These are phyloP conservation scores for Camelina neglecta DNA, from an alignment of 345 rosid species.

Conservation along the genomic window DNA sequence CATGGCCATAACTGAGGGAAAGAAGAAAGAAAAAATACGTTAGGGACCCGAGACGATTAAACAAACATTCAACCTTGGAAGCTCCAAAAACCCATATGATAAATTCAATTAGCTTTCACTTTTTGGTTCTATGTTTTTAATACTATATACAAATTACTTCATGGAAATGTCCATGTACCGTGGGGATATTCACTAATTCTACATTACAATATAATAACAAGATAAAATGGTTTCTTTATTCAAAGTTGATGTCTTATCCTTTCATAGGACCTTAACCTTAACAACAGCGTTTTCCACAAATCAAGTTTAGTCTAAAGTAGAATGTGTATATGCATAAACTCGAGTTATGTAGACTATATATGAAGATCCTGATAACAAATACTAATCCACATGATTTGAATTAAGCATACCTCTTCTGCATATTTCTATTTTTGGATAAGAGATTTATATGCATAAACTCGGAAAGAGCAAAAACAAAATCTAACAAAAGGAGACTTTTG, in stretches of 20 bases:
- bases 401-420: background rate
- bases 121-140: background rate
- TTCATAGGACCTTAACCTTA: background rate
- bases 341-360: background rate
- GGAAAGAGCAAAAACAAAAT: conserved; percentile 17
- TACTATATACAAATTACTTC: too few relatives aligned
- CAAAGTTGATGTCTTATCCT: background rate
- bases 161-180: conserved; percentile 23
- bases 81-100: conserved; percentile 32
- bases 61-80: conserved; percentile 49
- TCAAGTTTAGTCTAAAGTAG: conserved; percentile 5
- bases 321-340: background rate
- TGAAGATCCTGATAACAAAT: background rate
- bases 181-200: conserved; percentile 14
- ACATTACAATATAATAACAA: background rate
- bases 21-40: background rate
- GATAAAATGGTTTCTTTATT: background rate
- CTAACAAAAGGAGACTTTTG: conserved; percentile 36
- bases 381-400: background rate
- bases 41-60: conserved; percentile 40
- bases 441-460: conserved; percentile 4
- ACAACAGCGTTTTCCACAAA: conserved; percentile 2
- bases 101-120: conserved; percentile 19
- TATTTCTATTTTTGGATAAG: conserved; percentile 6
- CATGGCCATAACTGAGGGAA: conserved; percentile 1